Evolutionary conservation across 257 asterid species (phyloP).

Genomic region (Plantago ovata): DNA sequence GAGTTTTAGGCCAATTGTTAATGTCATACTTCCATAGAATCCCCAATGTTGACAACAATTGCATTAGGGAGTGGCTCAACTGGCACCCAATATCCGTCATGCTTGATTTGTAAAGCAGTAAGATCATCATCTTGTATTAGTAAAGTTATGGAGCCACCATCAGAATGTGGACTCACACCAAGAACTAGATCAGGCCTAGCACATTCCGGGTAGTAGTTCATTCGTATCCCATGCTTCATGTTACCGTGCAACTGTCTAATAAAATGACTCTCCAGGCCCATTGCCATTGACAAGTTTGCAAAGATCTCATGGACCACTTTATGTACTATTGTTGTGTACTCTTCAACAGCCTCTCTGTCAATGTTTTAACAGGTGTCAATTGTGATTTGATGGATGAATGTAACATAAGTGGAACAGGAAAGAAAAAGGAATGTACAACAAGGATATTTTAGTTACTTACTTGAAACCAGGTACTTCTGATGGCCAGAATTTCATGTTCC

Average conservation of each 20-base stretch:
- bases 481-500: conserved; percentile 43
- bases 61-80: conserved; percentile 37
- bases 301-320: conserved; percentile 34
- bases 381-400: no score
- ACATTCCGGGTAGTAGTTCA: conserved; percentile 43
- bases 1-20: background rate
- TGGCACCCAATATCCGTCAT: conserved; percentile 39
- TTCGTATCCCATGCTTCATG: conserved; percentile 30
- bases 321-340: conserved; percentile 28
- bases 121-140: conserved; percentile 34
- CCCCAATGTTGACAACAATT: conserved; percentile 41
- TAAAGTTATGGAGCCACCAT: conserved; percentile 33
- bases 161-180: conserved; percentile 47
- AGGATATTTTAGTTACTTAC: conserved; percentile 21
- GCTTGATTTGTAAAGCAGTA: conserved; percentile 34
- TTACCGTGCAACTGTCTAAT: conserved; percentile 29
- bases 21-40: conserved; percentile 37
- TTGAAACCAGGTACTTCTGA: conserved; percentile 34
- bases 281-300: conserved; percentile 26
- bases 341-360: no score
- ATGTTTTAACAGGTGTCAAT: no score
- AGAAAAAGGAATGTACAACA: background rate
- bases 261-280: conserved; percentile 28
- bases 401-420: background rate
- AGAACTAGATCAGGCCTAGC: conserved; percentile 41